Conservation (phyloP, 306 rosid species). For the Gastrolobium bilobum region DNA sequence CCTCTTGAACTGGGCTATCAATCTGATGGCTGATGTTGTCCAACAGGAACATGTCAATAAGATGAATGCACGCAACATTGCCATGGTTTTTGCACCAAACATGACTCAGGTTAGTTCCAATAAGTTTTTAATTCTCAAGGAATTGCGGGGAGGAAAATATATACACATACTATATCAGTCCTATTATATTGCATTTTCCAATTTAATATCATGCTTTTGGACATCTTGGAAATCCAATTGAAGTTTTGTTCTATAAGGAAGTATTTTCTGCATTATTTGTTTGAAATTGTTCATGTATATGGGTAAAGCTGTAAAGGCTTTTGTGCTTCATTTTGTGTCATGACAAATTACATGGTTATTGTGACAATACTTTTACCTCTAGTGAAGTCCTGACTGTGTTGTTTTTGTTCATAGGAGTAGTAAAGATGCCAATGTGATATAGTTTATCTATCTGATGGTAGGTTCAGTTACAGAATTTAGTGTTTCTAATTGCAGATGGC, state of each 20-base stretch:
- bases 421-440: neutral
- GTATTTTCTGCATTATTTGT: conserved; percentile 5
- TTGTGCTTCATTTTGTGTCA: neutral
- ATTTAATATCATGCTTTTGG: neutral
- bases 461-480: neutral
- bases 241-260: neutral
- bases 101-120: conserved; percentile 74
- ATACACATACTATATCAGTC: neutral
- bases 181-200: neutral
- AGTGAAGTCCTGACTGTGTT: neutral
- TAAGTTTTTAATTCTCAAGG: neutral
- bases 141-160: neutral
- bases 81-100: conserved; percentile 92
- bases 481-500: conserved; percentile 66
- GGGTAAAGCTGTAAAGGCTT: neutral
- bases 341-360: neutral
- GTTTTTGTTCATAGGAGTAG: neutral
- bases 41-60: conserved; percentile 73
- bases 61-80: conserved; percentile 81
- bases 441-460: neutral
- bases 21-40: conserved; percentile 90
- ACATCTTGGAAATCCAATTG: neutral
- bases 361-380: neutral
- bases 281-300: neutral
- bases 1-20: conserved; percentile 80